Base-by-base conservation (phyloP, 2,329 filamentous ascomycete species). In the Ophiostoma perfectum region DNA sequence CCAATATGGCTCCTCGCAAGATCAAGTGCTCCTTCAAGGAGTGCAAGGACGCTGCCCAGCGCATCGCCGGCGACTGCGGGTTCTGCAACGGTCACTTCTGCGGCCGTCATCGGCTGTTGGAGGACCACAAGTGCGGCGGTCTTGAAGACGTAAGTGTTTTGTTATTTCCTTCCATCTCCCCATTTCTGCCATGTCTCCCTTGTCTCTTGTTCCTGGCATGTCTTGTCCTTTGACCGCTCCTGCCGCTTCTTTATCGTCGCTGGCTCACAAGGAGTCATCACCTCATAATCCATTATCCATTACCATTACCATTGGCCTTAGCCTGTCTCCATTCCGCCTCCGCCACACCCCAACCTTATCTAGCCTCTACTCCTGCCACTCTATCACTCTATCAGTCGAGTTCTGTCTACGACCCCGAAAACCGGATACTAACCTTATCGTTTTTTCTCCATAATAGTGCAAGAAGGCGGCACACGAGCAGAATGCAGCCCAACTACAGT, bases 31-130 rank as follows among this genome's bases (percentile, higher is more conserved):
- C 85, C 72, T 93, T 91, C 82, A 93, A 94, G 80, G 89, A 93
- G 74, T 98, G 95, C 87, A 92, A 88, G 77, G 89, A 92, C 74
- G 86, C 86, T 42, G 93, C 93, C 16, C 93, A 97, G 79, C 90
- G 92, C 73, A 97, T 99, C 75, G 91, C 97, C 70, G 95, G 95
- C 67, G 94, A 98, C 82, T 99, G 95, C 81, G 90, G 88, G 71
- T 98, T 98, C 83, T 99, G 95, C 82, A 84, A 90, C 68, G 93
- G 93, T 63, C 91, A 96, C 78, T 98, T 92, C 83, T 99, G 95
- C 81, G 92, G 92, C 74, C 96, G 93, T 82, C 95, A 99, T 81
- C 86, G 95, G 68, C 86, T 98, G 81, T 81, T 98, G 72, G 95
- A 99, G 80, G 91, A 94, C 74, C 95, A 99, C 81, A 92, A 92